Percentiles rank a stretch among this genome's conserved stretches.
Conservation (phyloP, 352 stramenopile genomes). For the Globisporangium uncinulatum region DNA sequence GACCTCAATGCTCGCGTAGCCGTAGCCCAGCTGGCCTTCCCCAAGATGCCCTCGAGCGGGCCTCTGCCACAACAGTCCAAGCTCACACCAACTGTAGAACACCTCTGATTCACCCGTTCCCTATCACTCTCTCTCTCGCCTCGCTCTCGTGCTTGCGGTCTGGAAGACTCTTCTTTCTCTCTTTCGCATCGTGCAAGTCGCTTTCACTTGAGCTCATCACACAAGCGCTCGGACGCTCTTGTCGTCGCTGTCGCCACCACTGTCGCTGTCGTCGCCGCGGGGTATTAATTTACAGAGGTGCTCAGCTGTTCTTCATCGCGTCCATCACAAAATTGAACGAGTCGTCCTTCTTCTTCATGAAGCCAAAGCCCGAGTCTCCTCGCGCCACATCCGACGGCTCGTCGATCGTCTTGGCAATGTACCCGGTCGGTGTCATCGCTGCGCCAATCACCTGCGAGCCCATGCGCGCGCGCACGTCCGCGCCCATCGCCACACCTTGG, state of each 20-base stretch:
- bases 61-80: not conserved
- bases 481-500: constrained; percentile 26
- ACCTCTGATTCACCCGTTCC: too few relatives aligned
- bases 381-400: constrained; percentile 58
- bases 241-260: not conserved
- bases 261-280: not conserved
- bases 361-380: constrained; percentile 66
- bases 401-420: constrained; percentile 87
- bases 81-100: not conserved
- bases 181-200: too few relatives aligned
- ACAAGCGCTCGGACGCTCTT: too few relatives aligned
- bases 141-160: too few relatives aligned
- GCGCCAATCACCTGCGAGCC: constrained; percentile 78
- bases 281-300: constrained; percentile 46
- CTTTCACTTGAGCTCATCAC: too few relatives aligned
- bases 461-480: constrained; percentile 18
- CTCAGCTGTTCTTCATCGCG: constrained; percentile 84
- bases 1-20: constrained; percentile 21
- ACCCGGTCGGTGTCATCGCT: constrained; percentile 77
- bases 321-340: constrained; percentile 89
- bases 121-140: too few relatives aligned
- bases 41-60: too few relatives aligned
- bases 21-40: not conserved
- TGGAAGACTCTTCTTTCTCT: too few relatives aligned
- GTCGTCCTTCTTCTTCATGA: constrained; percentile 87